Percentiles rank a stretch among this genome's conserved stretches.
phyloP scores from a whole-genome alignment of 2,329 filamentous ascomycete species.

The Curvularia spicifera region DNA sequence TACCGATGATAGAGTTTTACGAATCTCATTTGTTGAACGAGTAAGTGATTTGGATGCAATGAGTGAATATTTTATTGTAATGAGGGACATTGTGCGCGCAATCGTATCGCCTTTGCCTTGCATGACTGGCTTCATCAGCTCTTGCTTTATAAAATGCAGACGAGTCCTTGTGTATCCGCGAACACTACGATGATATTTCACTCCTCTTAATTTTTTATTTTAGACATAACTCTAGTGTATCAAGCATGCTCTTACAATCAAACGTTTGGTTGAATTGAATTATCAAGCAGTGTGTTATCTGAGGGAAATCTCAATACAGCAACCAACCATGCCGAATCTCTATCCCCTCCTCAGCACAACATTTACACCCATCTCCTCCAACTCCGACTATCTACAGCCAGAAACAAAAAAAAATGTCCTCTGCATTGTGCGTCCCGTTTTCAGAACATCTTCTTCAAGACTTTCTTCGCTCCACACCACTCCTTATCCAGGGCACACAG shows the following conservation, averaged over 20 bases:
- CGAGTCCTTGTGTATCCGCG: no score
- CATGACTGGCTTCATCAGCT: background rate
- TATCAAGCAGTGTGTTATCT: background rate
- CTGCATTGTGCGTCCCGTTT: background rate
- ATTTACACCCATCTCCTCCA: no score
- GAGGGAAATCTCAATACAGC: background rate
- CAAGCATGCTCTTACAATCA: background rate
- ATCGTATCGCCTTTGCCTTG: background rate
- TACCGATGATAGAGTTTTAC: background rate
- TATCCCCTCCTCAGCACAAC: no score
- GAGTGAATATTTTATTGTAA: background rate
- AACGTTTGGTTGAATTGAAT: background rate
- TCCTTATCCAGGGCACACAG: background rate
- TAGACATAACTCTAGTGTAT: no score
- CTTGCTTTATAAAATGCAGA: background rate
- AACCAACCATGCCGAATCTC: background rate
- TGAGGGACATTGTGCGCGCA: background rate
- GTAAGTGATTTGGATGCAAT: background rate
- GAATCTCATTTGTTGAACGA: conserved; percentile 5
- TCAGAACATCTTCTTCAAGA: background rate
- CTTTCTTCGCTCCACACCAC: background rate
- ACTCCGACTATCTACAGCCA: background rate
- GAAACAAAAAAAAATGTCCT: no score
- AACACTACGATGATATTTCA: no score
- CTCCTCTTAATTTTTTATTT: no score